These are phyloP conservation scores for Linum tenue DNA, from an alignment of 345 rosid species.

Conservation along the genomic window DNA sequence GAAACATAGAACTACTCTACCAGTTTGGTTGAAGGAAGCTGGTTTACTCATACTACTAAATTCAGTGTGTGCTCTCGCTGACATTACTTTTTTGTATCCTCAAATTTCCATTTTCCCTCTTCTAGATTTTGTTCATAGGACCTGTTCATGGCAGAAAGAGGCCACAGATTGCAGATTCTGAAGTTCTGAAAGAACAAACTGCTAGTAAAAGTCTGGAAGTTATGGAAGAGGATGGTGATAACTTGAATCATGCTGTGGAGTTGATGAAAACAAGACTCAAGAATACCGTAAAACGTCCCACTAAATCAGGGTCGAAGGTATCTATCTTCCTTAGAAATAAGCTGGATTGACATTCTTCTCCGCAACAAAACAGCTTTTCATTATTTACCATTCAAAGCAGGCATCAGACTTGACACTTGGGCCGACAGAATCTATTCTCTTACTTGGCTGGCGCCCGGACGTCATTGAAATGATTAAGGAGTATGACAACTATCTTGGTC, in stretches of 20 bases:
- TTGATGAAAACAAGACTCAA: conserved; percentile 35
- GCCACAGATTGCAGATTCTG: conserved; percentile 36
- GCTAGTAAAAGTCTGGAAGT: conserved; percentile 18
- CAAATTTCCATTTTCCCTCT: conserved; percentile 8
- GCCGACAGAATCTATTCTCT: conserved; percentile 71
- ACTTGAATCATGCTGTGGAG: conserved; percentile 32
- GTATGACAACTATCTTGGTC: conserved; percentile 93
- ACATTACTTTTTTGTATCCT: conserved; percentile 10
- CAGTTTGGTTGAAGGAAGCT: conserved; percentile 5
- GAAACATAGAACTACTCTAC: not conserved
- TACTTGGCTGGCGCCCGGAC: conserved; percentile 96
- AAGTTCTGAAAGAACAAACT: conserved; percentile 24
- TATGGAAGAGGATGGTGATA: conserved; percentile 24
- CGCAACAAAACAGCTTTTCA: conserved; percentile 7
- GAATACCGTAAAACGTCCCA: conserved; percentile 44
- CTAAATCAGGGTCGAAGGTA: conserved; percentile 63
- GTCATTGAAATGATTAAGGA: conserved; percentile 81
- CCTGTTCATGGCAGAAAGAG: conserved; percentile 53
- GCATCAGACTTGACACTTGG: conserved; percentile 59
- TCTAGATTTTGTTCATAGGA: conserved; percentile 64
- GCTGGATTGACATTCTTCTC: conserved; percentile 9
- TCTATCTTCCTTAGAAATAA: conserved; percentile 3
- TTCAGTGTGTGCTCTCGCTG: conserved; percentile 8
- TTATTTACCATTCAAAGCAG: conserved; percentile 25
- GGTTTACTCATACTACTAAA: conserved; percentile 8